Evolutionary conservation across 306 rosid genomes (phyloP).

Genomic region (Trifolium pratense): DNA sequence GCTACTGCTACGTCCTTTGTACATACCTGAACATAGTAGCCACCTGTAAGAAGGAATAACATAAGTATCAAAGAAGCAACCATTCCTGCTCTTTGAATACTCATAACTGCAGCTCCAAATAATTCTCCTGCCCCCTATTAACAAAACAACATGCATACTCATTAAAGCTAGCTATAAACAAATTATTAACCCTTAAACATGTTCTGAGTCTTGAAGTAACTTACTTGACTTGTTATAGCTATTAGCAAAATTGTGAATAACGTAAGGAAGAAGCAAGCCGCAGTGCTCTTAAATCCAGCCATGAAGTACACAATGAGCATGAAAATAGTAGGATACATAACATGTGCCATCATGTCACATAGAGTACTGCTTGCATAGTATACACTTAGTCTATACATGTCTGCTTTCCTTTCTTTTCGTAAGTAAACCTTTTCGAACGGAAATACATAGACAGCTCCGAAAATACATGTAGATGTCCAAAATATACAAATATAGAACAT

Average conservation of each 20-base stretch:
- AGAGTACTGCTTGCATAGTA: conserved; percentile 91
- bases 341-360: conserved; percentile 94
- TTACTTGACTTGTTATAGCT: conserved; percentile 94
- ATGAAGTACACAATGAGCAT: conserved; percentile 84
- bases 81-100: conserved; percentile 89
- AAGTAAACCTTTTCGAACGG: conserved; percentile 82
- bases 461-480: conserved; percentile 95
- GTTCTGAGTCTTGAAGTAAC: conserved; percentile 26
- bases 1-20: neutral
- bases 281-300: conserved; percentile 87
- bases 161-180: conserved; percentile 25
- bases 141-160: neutral
- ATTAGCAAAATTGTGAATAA: conserved; percentile 66
- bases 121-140: conserved; percentile 91
- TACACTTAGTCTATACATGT: conserved; percentile 90
- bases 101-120: conserved; percentile 95
- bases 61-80: conserved; percentile 88
- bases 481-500: conserved; percentile 91
- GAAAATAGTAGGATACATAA: conserved; percentile 83
- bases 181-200: neutral
- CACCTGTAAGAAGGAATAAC: conserved; percentile 96
- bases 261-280: conserved; percentile 78
- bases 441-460: conserved; percentile 90
- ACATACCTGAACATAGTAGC: conserved; percentile 87
- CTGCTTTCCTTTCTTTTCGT: conserved; percentile 93